These are phyloP conservation scores for Trametes sanguinea DNA, from an alignment of 768 basidiomycete species.

Conservation along the genomic window DNA sequence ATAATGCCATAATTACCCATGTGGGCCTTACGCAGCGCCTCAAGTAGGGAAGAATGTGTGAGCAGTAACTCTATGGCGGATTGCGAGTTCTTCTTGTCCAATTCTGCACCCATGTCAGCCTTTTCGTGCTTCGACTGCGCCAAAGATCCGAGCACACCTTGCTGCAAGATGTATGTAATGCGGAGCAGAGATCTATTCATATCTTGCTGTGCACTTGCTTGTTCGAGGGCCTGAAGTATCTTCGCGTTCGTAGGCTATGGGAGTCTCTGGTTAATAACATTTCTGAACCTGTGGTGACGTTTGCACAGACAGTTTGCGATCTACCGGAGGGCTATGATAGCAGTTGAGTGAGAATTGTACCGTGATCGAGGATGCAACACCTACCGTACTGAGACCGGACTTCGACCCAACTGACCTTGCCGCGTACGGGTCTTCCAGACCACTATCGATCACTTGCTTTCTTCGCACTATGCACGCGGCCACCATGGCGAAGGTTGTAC, in stretches of 20 bases:
- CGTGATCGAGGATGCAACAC: background rate
- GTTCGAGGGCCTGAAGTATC: conserved; percentile 66
- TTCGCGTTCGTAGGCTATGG: conserved; percentile 54
- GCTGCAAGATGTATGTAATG: conserved; percentile 81
- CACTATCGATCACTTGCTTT: conserved; percentile 60
- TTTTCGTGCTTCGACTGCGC: background rate
- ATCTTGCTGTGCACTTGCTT: conserved; percentile 80
- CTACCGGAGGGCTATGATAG: conserved; percentile 27
- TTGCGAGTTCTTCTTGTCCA: conserved; percentile 65
- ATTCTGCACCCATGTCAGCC: conserved; percentile 43
- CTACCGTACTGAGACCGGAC: conserved; percentile 54
- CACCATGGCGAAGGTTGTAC: conserved; percentile 97
- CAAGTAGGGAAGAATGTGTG: conserved; percentile 74
- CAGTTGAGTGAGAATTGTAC: background rate
- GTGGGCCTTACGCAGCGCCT: conserved; percentile 86
- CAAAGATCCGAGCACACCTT: conserved; percentile 45
- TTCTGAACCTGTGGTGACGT: background rate
- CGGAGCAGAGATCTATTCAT: conserved; percentile 70
- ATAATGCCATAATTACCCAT: conserved; percentile 92
- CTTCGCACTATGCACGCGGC: conserved; percentile 85
- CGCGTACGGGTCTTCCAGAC: conserved; percentile 79
- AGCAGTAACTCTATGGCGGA: conserved; percentile 86
- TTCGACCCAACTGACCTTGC: conserved; percentile 34
- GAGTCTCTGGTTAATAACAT: background rate
- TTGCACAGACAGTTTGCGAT: conserved; percentile 7